Percentiles rank a stretch among this genome's conserved stretches.
Evolutionary conservation across 768 basidiomycete species (phyloP).

Genomic region (Termitomyces sp.): DNA sequence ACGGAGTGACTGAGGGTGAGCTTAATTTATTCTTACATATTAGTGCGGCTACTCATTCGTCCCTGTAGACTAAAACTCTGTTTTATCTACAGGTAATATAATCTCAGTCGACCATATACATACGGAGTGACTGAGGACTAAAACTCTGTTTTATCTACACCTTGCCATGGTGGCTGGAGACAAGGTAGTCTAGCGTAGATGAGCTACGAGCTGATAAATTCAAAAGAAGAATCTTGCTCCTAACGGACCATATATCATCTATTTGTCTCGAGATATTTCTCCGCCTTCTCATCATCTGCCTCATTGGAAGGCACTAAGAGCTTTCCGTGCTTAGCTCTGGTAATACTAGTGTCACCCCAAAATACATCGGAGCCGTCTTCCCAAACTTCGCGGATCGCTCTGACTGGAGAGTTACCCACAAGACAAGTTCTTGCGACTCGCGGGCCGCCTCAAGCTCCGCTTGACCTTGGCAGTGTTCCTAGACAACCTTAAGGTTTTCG

Average conservation of each 20-base stretch:
- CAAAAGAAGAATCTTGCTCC: conserved; percentile 36
- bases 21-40: too few species aligned
- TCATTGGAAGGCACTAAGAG: conserved; percentile 3
- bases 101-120: too few species aligned
- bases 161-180: conserved; percentile 54
- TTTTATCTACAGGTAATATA: too few species aligned
- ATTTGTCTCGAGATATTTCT: conserved; percentile 33
- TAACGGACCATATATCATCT: conserved; percentile 55
- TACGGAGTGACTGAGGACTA: too few species aligned
- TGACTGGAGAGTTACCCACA: conserved; percentile 43
- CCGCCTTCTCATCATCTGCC: conserved; percentile 30
- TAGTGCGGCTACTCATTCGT: too few species aligned
- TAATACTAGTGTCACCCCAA: conserved; percentile 40
- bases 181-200: conserved; percentile 44
- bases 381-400: conserved; percentile 45
- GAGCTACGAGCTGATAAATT: neutral
- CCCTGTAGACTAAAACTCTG: too few species aligned
- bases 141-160: too few species aligned
- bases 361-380: conserved; percentile 52
- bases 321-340: conserved; percentile 21
- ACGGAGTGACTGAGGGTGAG: too few species aligned
- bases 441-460: conserved; percentile 24
- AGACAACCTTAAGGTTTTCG: conserved; percentile 17
- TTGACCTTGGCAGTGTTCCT: conserved; percentile 25
- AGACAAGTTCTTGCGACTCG: conserved; percentile 19